These are phyloP conservation scores for Drosera spatulata DNA, from an alignment of 179 eudicot genomes.

Conservation along the genomic window DNA sequence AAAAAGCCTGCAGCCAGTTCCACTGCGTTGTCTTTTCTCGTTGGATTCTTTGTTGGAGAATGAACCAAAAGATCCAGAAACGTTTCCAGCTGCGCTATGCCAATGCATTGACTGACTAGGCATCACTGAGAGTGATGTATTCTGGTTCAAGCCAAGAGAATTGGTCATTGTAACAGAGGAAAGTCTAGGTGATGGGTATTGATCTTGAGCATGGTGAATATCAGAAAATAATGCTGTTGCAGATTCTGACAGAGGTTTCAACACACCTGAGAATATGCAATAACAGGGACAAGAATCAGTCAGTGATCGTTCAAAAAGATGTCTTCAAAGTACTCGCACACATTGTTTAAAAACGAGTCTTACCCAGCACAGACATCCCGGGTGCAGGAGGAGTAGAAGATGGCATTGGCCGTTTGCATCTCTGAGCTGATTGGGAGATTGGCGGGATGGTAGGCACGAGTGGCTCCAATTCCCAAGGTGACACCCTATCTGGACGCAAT, in stretches of 20 bases:
- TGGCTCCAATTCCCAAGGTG: constrained; percentile 94
- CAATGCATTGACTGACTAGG: constrained; percentile 37
- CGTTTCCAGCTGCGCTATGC: constrained; percentile 38
- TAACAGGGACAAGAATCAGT: too few relatives aligned
- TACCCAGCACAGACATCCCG: constrained; percentile 56
- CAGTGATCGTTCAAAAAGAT: too few relatives aligned
- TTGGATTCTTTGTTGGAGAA: constrained; percentile 29
- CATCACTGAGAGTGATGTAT: constrained; percentile 23
- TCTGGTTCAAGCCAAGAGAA: constrained; percentile 30
- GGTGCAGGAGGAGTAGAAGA: constrained; percentile 36
- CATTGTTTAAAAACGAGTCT: neutral
- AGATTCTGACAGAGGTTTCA: too few relatives aligned
- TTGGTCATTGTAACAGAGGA: constrained; percentile 4
- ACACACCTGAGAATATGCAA: too few relatives aligned
- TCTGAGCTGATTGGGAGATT: constrained; percentile 47
- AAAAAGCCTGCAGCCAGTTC: constrained; percentile 65
- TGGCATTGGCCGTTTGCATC: constrained; percentile 64
- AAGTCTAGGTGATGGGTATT: too few relatives aligned
- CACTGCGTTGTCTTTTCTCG: constrained; percentile 45
- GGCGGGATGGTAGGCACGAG: constrained; percentile 44
- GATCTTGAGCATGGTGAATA: too few relatives aligned
- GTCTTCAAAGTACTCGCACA: too few relatives aligned
- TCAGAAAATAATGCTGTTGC: too few relatives aligned
- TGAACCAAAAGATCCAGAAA: constrained; percentile 40
- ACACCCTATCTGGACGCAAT: constrained; percentile 75